phyloP scores from a whole-genome alignment of 2,329 filamentous ascomycete species.

The Eutypella sp. region DNA sequence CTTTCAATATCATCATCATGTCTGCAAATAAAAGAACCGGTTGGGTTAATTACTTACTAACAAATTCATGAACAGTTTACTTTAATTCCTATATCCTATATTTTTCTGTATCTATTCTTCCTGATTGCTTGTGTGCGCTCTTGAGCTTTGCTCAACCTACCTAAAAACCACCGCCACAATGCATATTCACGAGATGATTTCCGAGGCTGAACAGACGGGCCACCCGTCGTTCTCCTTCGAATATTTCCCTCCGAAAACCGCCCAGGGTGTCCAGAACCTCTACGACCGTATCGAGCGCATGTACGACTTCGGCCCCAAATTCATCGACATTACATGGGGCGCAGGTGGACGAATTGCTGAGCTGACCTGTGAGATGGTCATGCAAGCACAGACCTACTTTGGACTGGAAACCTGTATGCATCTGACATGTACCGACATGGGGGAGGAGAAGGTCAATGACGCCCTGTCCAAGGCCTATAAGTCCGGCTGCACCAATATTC shows the following conservation, averaged over 20 bases:
- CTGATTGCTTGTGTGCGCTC: not conserved
- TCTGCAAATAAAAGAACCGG: no score
- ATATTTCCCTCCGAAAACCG: conserved; percentile 98
- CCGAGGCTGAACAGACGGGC: conserved; percentile 71
- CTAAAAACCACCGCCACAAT: conserved; percentile 50
- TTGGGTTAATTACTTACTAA: no score
- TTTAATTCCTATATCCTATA: not conserved
- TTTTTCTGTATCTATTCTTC: not conserved
- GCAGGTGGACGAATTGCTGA: conserved; percentile 88
- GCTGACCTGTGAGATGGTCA: conserved; percentile 95
- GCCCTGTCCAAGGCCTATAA: conserved; percentile 87
- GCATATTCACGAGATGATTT: conserved; percentile 93
- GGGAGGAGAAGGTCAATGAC: conserved; percentile 81
- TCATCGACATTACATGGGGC: conserved; percentile 98
- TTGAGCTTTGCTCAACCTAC: not conserved
- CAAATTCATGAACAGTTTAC: no score
- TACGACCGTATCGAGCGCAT: conserved; percentile 99
- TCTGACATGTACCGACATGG: conserved; percentile 98
- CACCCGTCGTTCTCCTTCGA: conserved; percentile 96
- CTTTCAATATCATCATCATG: no score
- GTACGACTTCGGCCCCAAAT: conserved; percentile 88
- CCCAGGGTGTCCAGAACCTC: conserved; percentile 95
- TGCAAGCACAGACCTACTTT: conserved; percentile 89
- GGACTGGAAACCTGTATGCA: conserved; percentile 99
- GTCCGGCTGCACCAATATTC: conserved; percentile 93